Evolutionary conservation across 2,329 filamentous ascomycete genomes (phyloP).

Genomic region (Xylaria sp.): DNA sequence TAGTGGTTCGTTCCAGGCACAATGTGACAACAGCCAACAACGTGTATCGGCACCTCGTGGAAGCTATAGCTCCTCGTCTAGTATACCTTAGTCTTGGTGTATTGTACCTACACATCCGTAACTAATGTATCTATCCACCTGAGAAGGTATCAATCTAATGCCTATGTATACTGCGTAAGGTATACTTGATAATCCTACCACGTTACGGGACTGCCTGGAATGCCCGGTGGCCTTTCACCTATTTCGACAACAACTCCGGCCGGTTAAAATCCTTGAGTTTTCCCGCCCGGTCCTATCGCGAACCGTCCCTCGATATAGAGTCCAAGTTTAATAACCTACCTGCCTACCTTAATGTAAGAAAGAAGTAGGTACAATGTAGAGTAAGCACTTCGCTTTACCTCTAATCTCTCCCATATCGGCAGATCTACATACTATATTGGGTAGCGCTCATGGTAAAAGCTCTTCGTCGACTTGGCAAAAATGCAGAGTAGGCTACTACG

Average conservation of each 20-base stretch:
- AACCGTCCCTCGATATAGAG: neutral
- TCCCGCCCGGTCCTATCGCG: conserved; percentile 7
- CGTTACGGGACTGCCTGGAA: neutral
- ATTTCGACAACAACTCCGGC: conserved; percentile 4
- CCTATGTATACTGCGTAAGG: neutral
- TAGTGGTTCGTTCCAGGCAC: conserved; percentile 10
- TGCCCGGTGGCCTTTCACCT: conserved; percentile 7
- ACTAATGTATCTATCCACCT: neutral
- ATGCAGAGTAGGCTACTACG: neutral
- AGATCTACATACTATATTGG: neutral
- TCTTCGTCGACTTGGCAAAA: conserved; percentile 1
- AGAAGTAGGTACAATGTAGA: conserved; percentile 10
- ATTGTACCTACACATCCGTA: neutral
- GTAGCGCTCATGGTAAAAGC: neutral
- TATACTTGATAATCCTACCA: neutral
- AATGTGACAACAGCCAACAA: conserved; percentile 12
- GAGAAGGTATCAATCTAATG: neutral
- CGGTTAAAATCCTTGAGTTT: conserved; percentile 26
- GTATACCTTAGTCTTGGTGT: neutral
- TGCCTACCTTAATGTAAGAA: neutral
- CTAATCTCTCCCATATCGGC: neutral
- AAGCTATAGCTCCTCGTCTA: neutral
- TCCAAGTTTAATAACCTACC: conserved; percentile 4
- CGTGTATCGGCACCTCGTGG: neutral
- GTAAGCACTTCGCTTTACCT: conserved; percentile 24